phyloP scores from a whole-genome alignment of 169 alveolate genomes.

The Plasmodium billcollinsi region DNA sequence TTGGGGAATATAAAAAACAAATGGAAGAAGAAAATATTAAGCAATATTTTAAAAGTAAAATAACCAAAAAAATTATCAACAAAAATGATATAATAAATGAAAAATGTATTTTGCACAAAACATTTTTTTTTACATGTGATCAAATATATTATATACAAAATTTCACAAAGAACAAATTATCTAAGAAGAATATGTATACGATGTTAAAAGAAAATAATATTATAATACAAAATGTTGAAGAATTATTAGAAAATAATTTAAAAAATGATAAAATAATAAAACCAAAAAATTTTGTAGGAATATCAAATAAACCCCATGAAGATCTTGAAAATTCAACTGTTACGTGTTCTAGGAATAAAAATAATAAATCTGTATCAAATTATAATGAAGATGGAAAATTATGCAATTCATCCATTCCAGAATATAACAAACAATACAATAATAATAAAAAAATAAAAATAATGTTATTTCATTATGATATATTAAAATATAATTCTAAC shows the following conservation, averaged over 20 bases:
- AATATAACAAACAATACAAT: background rate
- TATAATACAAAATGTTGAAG: conserved; percentile 17
- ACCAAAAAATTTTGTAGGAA: too few relatives aligned
- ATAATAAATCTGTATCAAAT: too few relatives aligned
- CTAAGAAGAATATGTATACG: background rate
- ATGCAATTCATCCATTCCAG: too few relatives aligned
- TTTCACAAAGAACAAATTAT: conserved; percentile 27
- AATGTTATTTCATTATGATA: conserved; percentile 19
- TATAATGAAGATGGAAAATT: too few relatives aligned
- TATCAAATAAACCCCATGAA: background rate
- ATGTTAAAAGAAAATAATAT: conserved; percentile 43
- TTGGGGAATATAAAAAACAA: conserved; percentile 1
- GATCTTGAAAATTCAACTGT: too few relatives aligned
- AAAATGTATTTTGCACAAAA: conserved; percentile 40
- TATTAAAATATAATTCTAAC: background rate
- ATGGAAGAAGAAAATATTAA: background rate
- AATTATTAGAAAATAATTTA: conserved; percentile 5
- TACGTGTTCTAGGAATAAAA: too few relatives aligned
- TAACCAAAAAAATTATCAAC: conserved; percentile 27
- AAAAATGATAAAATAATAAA: background rate
- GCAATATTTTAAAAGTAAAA: conserved; percentile 20
- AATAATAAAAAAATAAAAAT: conserved; percentile 54
- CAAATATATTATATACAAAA: conserved; percentile 20
- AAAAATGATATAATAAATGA: conserved; percentile 35
- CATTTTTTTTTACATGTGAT: conserved; percentile 42